Evolutionary conservation across 768 basidiomycete genomes (phyloP), one percentile per base, ranked within the genome.

Genomic region (Termitomyces sp.): DNA sequence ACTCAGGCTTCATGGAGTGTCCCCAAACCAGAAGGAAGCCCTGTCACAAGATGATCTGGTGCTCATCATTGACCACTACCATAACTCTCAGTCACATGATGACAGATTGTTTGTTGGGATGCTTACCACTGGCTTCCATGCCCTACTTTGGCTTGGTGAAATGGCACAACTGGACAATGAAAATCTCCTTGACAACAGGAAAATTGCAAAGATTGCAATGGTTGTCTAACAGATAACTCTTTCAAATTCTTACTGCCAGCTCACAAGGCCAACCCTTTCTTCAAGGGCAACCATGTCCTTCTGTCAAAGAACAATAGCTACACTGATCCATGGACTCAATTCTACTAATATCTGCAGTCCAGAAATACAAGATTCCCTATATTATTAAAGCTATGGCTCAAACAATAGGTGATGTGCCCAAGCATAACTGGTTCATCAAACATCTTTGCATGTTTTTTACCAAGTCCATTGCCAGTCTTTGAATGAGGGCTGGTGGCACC

Each of bases 71-170:
- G 12, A 49, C 1, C 37, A 43, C 9, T 43, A 25, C 8, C 0
- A 32, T 3, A n/a, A 52, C n/a, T 37, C 51, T 4, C 34, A n/a
- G 37, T 25, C 3, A 8, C 34, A n/a, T 25, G 11, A 52, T 14
- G 36, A 52, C 20, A 42, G 37, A 76, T 77, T 60, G 10, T 72
- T 49, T 31, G 2, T 31, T 4, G 29, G 29, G 2, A 49, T 49
- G 31, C 5, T 49, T 4, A 14, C 12, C 1, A 49, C 65, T 0
- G 69, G 68, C 0, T 76, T 73, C 46, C 61, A 65, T 52, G 72
- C 59, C 6, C 64, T 77, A 0, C 34, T 72, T 1, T 62, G 68
- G 0, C 62, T 74, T 0, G 73, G 74, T 0, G 71, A 77, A 52
- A 55, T 74, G 2, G 60, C 65, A 4, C 63, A 54, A 51, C 70